Evolutionary conservation across 2,329 filamentous ascomycete species (phyloP).

Genomic region (Neurospora sp.): DNA sequence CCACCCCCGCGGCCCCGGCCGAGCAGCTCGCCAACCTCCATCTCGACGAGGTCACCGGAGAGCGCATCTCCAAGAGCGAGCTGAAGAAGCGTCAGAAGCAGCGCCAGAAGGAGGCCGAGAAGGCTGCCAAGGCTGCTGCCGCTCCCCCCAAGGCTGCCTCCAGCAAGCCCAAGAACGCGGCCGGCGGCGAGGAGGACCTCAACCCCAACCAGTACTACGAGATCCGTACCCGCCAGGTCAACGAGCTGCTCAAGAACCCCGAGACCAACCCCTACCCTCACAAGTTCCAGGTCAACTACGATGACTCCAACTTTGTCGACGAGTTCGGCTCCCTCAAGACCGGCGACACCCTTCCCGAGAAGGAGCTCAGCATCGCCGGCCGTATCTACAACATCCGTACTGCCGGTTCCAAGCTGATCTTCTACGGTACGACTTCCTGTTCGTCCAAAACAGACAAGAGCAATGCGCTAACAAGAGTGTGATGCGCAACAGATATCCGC

Average conservation of each 20-base stretch:
- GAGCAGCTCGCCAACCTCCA: constrained; percentile 61
- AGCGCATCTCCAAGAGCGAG: constrained; percentile 69
- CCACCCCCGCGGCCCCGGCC: constrained; percentile 28
- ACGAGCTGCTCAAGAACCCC: constrained; percentile 63
- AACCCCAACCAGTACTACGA: constrained; percentile 76
- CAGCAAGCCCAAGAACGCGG: constrained; percentile 39
- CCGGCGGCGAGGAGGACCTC: constrained; percentile 53
- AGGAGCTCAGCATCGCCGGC: constrained; percentile 67
- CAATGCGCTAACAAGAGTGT: not conserved
- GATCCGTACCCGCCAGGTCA: constrained; percentile 75
- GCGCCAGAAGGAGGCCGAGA: constrained; percentile 77
- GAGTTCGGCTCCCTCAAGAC: constrained; percentile 77
- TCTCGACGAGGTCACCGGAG: constrained; percentile 88
- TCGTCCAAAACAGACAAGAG: not conserved
- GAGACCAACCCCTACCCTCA: constrained; percentile 84
- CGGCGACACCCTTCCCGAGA: constrained; percentile 70
- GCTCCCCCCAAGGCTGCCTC: constrained; percentile 39
- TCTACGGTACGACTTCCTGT: constrained; percentile 57
- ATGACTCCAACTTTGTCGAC: constrained; percentile 68
- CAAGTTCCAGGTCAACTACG: constrained; percentile 80
- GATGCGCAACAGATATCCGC: constrained; percentile 36
- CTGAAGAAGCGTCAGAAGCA: constrained; percentile 95
- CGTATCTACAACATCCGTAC: constrained; percentile 84
- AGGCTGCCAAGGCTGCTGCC: constrained; percentile 71
- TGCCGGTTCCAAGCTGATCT: constrained; percentile 75